Base-by-base conservation (phyloP, 2,329 filamentous ascomycete species). In the Ophiostoma sp. region DNA sequence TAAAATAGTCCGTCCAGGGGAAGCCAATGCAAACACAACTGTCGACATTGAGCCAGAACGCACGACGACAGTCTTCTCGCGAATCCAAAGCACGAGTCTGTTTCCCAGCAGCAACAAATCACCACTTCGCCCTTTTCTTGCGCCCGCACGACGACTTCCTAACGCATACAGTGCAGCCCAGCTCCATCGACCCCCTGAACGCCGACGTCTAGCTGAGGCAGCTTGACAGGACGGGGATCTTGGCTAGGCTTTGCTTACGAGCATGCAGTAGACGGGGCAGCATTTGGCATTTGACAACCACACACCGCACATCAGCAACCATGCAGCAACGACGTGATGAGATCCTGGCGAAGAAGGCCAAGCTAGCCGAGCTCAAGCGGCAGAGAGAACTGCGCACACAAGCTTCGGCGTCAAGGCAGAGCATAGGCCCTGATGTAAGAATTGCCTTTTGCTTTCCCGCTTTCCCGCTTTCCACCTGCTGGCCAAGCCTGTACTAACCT, bases 261-360 rank as follows among this genome's bases (percentile, higher is more conserved):
- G 60, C 40, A 16, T 63, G 60, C 60, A 63, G 12, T 14, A 44
- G 40, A 16, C n/a, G 52, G 18, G 38, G 7, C 16, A 63, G 11
- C 12, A 42, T 9, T 18, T 16, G 6, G 36, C 36, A 60, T 60
- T 6, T 6, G 5, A 14, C 36, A 63, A 11, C 16, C 38, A 47
- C 9, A 64, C 42, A 27, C n/a, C 12, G 14, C n/a, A 60, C 49
- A 67, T 16, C 18, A 27, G 27, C 40, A 68, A 80, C 75, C 73
- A 89, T 89, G 83, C 87, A 89, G 81, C 89, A 93, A 84, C 90
- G 93, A 75, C 90, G 92, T 82, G 93, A 97, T 83, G 95, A 99
- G 83, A 97, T 99, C 74, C 83, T 95, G 74, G 93, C 93, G 74
- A 99, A 99, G 82, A 94, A 92, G 83, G 94, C 93, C 72, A 97